Evolutionary conservation across 768 basidiomycete species (phyloP).

Genomic region (Xanthoconium stramineum): DNA sequence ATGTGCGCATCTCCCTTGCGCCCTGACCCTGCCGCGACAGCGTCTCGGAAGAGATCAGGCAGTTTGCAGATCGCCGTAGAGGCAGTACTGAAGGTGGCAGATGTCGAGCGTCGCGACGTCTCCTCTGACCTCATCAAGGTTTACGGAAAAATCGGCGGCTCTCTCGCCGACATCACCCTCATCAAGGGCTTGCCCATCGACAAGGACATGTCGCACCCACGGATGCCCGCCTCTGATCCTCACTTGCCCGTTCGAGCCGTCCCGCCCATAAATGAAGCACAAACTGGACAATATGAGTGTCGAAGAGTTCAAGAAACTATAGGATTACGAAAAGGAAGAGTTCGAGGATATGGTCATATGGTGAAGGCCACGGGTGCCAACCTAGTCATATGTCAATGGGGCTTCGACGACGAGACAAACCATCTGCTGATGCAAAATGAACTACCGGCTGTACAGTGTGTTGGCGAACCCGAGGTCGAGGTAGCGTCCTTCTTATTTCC

Average conservation of each 20-base stretch:
- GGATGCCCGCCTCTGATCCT: conserved; percentile 97
- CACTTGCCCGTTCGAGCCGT: conserved; percentile 98
- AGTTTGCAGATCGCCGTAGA: conserved; percentile 98
- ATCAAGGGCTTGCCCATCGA: conserved; percentile 98
- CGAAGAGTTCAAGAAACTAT: conserved; percentile 93
- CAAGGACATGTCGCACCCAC: conserved; percentile 99
- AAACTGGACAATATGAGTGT: conserved; percentile 96
- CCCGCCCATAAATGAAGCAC: conserved; percentile 98
- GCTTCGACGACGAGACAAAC: conserved; percentile 99
- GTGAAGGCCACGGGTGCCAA: conserved; percentile 98
- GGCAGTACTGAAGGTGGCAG: conserved; percentile 92
- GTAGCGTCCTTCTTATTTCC: conserved; percentile 35
- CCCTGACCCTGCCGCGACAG: conserved; percentile 40
- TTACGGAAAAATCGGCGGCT: conserved; percentile 97
- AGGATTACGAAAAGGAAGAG: conserved; percentile 94
- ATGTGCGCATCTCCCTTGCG: conserved; percentile 53
- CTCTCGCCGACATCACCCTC: conserved; percentile 89
- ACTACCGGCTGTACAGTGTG: conserved; percentile 96
- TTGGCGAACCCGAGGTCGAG: conserved; percentile 99
- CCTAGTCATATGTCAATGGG: conserved; percentile 99
- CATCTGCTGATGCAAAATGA: conserved; percentile 98
- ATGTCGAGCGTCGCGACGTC: conserved; percentile 91
- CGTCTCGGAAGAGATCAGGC: conserved; percentile 92
- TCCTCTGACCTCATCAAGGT: conserved; percentile 99
- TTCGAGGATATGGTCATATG: conserved; percentile 95